These are phyloP conservation scores for Oxytropis ochrocephala DNA, from an alignment of 306 rosid species.

Conservation along the genomic window DNA sequence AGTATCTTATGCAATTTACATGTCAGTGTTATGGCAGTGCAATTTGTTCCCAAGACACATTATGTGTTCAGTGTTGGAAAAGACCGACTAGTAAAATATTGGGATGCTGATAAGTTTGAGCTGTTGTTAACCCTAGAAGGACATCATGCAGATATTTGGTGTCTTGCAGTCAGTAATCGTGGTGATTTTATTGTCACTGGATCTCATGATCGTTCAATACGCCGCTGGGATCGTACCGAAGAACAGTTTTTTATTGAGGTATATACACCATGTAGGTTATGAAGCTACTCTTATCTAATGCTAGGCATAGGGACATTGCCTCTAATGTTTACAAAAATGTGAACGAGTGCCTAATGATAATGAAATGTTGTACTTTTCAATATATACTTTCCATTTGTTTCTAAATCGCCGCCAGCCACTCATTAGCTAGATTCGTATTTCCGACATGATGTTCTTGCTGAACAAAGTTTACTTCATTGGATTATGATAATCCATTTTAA, in stretches of 20 bases:
- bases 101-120: conserved; percentile 99
- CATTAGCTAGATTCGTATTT: neutral
- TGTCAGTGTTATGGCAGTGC: conserved; percentile 82
- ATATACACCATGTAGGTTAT: conserved; percentile 17
- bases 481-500: conserved; percentile 18
- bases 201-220: conserved; percentile 89
- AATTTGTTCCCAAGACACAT: conserved; percentile 78
- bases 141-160: conserved; percentile 91
- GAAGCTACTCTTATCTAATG: neutral
- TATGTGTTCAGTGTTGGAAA: conserved; percentile 88
- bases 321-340: neutral
- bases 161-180: conserved; percentile 80
- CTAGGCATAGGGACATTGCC: neutral
- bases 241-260: conserved; percentile 97
- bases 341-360: neutral
- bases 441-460: neutral
- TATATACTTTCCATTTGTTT: neutral
- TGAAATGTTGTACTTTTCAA: neutral
- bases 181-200: conserved; percentile 94
- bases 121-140: conserved; percentile 88
- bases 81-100: conserved; percentile 74
- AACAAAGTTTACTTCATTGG: neutral
- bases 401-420: neutral
- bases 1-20: conserved; percentile 24
- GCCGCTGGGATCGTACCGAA: conserved; percentile 99